Conservation (phyloP, 2,329 filamentous ascomycete genomes). For the Xylaria multiplex region DNA sequence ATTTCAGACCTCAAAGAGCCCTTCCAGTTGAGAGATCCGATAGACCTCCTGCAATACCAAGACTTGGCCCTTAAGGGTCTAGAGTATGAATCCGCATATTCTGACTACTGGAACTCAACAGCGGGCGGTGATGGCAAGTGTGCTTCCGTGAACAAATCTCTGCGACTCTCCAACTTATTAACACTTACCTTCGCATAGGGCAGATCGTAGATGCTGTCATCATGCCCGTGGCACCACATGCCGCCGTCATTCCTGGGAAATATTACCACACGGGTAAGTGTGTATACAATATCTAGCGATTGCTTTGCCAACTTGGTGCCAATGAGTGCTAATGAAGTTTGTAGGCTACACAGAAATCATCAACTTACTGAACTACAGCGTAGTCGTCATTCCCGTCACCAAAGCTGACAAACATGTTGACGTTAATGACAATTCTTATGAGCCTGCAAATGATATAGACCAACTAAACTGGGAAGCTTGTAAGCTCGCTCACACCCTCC, state of each 20-base stretch:
- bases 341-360: slow-evolving; percentile 52
- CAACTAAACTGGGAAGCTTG: slow-evolving; percentile 58
- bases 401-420: slow-evolving; percentile 62
- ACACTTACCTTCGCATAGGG: slow-evolving; percentile 41
- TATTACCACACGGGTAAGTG: slow-evolving; percentile 52
- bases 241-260: slow-evolving; percentile 58
- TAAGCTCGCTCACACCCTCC: slow-evolving; percentile 48
- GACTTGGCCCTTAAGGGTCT: slow-evolving; percentile 40
- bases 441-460: slow-evolving; percentile 56
- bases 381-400: slow-evolving; percentile 65
- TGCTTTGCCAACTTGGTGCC: background rate
- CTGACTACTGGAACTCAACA: slow-evolving; percentile 72
- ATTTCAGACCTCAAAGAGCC: slow-evolving; percentile 51
- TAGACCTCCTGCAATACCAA: slow-evolving; percentile 49
- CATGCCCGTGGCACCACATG: slow-evolving; percentile 60
- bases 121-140: slow-evolving; percentile 57
- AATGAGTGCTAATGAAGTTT: slow-evolving; percentile 15
- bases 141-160: too few species aligned
- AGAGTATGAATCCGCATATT: slow-evolving; percentile 64
- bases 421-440: slow-evolving; percentile 50
- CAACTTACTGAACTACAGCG: slow-evolving; percentile 67
- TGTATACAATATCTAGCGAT: background rate
- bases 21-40: slow-evolving; percentile 26
- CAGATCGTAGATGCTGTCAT: slow-evolving; percentile 66
- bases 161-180: too few species aligned